These are phyloP conservation scores for Acer saccharum DNA, from an alignment of 345 rosid species.

Conservation along the genomic window DNA sequence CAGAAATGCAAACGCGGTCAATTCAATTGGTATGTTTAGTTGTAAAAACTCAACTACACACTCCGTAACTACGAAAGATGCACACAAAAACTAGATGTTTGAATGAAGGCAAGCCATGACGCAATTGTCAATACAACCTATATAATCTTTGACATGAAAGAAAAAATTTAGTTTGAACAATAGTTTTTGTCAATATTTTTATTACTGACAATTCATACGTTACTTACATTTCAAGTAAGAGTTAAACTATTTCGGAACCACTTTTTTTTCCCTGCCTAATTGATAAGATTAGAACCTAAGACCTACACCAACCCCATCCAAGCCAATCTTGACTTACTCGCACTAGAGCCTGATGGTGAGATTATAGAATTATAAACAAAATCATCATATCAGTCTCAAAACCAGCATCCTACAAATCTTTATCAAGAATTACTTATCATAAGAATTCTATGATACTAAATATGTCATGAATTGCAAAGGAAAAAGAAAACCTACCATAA, in stretches of 20 bases:
- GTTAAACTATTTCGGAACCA: neutral
- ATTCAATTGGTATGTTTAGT: neutral
- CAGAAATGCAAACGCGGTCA: neutral
- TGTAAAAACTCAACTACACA: neutral
- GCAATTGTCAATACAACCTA: neutral
- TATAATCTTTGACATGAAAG: neutral
- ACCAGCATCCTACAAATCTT: neutral
- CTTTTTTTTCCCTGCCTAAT: neutral
- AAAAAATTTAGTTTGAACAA: too few relatives aligned
- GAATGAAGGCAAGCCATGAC: neutral
- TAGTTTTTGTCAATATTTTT: too few relatives aligned
- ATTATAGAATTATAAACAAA: constrained; percentile 1
- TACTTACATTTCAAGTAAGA: too few relatives aligned
- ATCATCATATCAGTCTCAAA: neutral
- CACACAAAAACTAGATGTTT: neutral
- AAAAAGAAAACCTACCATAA: constrained; percentile 60
- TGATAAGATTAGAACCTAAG: neutral
- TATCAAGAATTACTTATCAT: too few relatives aligned
- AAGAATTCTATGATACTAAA: too few relatives aligned
- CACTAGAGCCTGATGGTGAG: neutral
- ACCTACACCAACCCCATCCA: neutral
- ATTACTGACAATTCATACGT: too few relatives aligned
- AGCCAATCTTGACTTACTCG: neutral
- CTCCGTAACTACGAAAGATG: neutral
- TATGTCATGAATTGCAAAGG: neutral